Evolutionary conservation across 192 early-diverging fungal genomes (phyloP), one percentile per base, ranked within the genome.

Genomic region (Gigaspora rosea): DNA sequence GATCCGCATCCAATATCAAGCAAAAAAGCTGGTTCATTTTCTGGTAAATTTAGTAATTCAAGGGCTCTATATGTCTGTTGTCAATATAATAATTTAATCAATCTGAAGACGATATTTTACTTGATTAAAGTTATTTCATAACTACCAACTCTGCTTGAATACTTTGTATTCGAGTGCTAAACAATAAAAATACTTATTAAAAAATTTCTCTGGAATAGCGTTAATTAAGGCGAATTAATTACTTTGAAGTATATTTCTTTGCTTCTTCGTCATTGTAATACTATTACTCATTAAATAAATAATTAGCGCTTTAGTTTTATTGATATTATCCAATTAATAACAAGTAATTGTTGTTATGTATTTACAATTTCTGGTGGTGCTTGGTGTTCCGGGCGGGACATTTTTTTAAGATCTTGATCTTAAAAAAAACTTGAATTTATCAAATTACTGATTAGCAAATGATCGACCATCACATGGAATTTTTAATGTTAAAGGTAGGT

Each of bases 1-100:
- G 95, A 97, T 80, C 97, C 97, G 81, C 97, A 98, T 35, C 97
- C 96, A 80, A 99, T 96, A 82, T 99, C 97, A 32, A 99, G 88
- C 59, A 99, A 79, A 64, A 88, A 94, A 68, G 88, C 88, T 2
- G 92, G 77, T 66, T 86, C 83, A 76, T 93, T 93, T 8, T 89
- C 87, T 15, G 92, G 90, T 15, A 99, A 84, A 80, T 89, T 91
- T 52, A 99, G 84, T 41, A 99, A 85, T 84, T 99, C 96, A 18
- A 99, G 85, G 0, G 95, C 95, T 61, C 97, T 88, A 66, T 91
- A 83, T 7, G 97, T 35, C 73, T 13, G 52, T 59, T 64, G 12
- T 22, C 8, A 63, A 61, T 41, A 41, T 15, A 58, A 10, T n/a
- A 41, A 73, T 36, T 54, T 36, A 46, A 18, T 54, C 10, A 20